A percentile compares a stretch with the other conserved stretches of the same genome.
Conservation (phyloP, 1,139 yeast genomes). For the Wickerhamomyces sp. region DNA sequence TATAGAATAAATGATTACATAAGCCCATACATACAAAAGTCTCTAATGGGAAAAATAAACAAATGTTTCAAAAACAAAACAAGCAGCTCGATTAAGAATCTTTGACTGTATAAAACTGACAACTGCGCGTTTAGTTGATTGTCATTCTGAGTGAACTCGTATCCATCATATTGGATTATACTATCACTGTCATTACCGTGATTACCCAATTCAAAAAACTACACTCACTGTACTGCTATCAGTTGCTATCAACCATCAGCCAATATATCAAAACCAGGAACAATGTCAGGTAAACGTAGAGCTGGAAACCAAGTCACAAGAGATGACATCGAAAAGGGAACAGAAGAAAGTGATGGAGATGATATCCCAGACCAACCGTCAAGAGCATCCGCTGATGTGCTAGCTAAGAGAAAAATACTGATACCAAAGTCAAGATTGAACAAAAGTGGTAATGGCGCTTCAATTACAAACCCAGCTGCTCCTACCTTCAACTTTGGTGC, state of each 20-base stretch:
- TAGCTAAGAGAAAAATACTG: slow-evolving; percentile 66
- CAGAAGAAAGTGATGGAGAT: slow-evolving; percentile 33
- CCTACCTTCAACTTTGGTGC: slow-evolving; percentile 8
- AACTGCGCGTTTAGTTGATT: too few species aligned
- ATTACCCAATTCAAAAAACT: too few species aligned
- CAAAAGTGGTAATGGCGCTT: slow-evolving; percentile 5
- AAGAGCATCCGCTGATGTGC: slow-evolving; percentile 54
- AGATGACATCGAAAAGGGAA: slow-evolving; percentile 30
- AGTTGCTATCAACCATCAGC: not conserved
- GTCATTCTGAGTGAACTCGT: too few species aligned
- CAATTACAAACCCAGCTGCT: slow-evolving; percentile 4
- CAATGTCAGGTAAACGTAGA: slow-evolving; percentile 45
- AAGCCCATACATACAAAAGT: not conserved
- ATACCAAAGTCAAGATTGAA: slow-evolving; percentile 43
- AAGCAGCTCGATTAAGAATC: too few species aligned
- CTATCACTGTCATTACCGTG: too few species aligned
- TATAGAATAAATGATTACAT: not conserved
- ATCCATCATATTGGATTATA: too few species aligned
- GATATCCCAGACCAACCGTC: slow-evolving; percentile 31
- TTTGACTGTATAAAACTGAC: too few species aligned
- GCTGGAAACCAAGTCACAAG: slow-evolving; percentile 58
- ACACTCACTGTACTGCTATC: not conserved
- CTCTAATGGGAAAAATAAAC: not conserved
- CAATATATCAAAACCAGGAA: not conserved
- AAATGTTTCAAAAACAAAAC: too few species aligned